Percentiles rank a stretch among this genome's conserved stretches.
Conservation (phyloP, 78 protist species). For the Speleostelium caveatum region DNA sequence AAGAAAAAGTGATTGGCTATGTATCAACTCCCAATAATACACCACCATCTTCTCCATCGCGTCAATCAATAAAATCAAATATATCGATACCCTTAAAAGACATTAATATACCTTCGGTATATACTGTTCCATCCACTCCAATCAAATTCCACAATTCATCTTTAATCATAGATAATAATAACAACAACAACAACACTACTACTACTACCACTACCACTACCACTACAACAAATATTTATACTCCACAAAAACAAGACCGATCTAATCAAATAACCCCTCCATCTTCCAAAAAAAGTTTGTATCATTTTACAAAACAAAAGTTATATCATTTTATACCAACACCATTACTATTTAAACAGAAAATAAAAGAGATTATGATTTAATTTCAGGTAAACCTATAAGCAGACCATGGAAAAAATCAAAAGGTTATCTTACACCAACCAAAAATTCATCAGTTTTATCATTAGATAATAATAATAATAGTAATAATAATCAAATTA, state of each 20-base stretch:
- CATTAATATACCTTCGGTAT: background rate
- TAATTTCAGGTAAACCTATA: constrained; percentile 17
- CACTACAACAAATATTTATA: background rate
- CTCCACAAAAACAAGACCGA: background rate
- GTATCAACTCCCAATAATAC: no score
- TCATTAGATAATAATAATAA: background rate
- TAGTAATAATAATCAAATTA: background rate
- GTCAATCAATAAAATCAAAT: background rate
- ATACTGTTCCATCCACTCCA: background rate
- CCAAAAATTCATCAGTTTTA: background rate
- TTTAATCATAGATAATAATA: no score
- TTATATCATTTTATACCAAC: no score
- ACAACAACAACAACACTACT: background rate
- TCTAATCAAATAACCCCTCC: background rate
- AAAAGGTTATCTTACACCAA: constrained; percentile 37
- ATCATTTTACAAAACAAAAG: background rate
- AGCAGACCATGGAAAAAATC: background rate
- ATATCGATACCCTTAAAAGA: background rate
- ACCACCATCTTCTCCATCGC: background rate
- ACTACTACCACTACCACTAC: background rate
- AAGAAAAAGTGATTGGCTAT: no score
- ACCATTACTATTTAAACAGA: background rate
- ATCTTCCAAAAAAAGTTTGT: background rate
- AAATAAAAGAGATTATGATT: constrained; percentile 22
- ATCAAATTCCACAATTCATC: background rate